A percentile compares a stretch with the other conserved stretches of the same genome.
Conservation (phyloP, 1,139 yeast genomes). For the Yamadazyma buinensis region DNA sequence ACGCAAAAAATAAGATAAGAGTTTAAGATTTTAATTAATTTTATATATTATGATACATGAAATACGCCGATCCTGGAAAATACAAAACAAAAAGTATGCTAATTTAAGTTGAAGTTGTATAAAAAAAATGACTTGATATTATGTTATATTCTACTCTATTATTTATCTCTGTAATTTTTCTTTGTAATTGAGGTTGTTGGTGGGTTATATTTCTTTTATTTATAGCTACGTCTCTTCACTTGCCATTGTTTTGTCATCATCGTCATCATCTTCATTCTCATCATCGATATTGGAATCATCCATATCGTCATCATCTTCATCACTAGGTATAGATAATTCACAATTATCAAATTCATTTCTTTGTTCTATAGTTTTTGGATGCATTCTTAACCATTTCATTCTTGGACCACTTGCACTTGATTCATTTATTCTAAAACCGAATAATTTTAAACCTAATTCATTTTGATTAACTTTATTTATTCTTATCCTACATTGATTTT, state of each 20-base stretch:
- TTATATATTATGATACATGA: constrained; percentile 5
- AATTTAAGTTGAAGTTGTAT: no score
- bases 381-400: constrained; percentile 89
- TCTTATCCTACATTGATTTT: constrained; percentile 45
- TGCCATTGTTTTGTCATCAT: constrained; percentile 44
- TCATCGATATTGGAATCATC: constrained; percentile 23
- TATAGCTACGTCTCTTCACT: constrained; percentile 23
- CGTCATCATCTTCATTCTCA: constrained; percentile 26
- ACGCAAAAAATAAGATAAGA: not conserved
- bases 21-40: not conserved
- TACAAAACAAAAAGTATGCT: not conserved
- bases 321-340: constrained; percentile 55
- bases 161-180: no score
- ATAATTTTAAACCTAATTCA: constrained; percentile 69
- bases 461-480: constrained; percentile 50
- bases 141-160: no score
- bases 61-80: not conserved
- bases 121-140: no score
- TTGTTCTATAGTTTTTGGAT: constrained; percentile 60
- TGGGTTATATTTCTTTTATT: not conserved
- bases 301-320: constrained; percentile 24
- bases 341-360: constrained; percentile 57
- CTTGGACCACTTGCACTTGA: constrained; percentile 79
- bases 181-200: no score
- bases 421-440: constrained; percentile 84